Percentiles rank a stretch among this genome's conserved stretches.
phyloP scores from a whole-genome alignment of 2,329 filamentous ascomycete species.

The Fusarium robinianum region DNA sequence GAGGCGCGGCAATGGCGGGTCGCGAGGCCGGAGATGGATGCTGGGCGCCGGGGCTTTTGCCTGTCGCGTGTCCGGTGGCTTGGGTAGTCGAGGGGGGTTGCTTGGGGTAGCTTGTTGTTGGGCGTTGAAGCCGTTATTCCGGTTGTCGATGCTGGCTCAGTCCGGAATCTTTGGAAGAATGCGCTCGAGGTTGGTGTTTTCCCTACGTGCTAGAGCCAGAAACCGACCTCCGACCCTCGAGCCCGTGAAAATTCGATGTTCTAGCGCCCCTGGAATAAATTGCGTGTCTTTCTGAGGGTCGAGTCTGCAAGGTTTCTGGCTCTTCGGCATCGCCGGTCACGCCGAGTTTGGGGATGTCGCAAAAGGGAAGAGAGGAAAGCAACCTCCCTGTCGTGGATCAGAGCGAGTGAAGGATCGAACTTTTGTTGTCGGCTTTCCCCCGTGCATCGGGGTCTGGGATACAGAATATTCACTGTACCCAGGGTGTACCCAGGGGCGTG shows the following conservation, averaged over 20 bases:
- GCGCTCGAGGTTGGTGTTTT: background rate
- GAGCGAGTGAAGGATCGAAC: too few species aligned
- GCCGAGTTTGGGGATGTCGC: slow-evolving; percentile 2
- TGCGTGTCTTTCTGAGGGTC: background rate
- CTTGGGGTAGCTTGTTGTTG: background rate
- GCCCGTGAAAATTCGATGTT: too few species aligned
- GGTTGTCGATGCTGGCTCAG: slow-evolving; percentile 4
- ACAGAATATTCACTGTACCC: too few species aligned
- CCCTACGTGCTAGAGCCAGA: too few species aligned
- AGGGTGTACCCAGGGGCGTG: too few species aligned
- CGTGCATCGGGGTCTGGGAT: too few species aligned
- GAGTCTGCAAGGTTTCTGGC: slow-evolving; percentile 1
- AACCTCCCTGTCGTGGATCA: too few species aligned
- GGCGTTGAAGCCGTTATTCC: slow-evolving; percentile 4
- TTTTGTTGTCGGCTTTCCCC: too few species aligned
- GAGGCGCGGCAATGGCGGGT: slow-evolving; percentile 24
- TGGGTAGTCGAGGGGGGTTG: background rate
- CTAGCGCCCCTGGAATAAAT: too few species aligned
- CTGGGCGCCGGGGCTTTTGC: slow-evolving; percentile 1
- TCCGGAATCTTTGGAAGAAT: background rate
- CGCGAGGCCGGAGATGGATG: slow-evolving; percentile 13
- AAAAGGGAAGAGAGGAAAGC: too few species aligned
- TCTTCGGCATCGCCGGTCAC: slow-evolving; percentile 11
- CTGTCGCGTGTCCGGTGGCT: slow-evolving; percentile 13
- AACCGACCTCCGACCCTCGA: too few species aligned